These are phyloP conservation scores for Myriosclerotinia curreyana DNA, from an alignment of 2,329 filamentous ascomycete genomes.

Conservation along the genomic window DNA sequence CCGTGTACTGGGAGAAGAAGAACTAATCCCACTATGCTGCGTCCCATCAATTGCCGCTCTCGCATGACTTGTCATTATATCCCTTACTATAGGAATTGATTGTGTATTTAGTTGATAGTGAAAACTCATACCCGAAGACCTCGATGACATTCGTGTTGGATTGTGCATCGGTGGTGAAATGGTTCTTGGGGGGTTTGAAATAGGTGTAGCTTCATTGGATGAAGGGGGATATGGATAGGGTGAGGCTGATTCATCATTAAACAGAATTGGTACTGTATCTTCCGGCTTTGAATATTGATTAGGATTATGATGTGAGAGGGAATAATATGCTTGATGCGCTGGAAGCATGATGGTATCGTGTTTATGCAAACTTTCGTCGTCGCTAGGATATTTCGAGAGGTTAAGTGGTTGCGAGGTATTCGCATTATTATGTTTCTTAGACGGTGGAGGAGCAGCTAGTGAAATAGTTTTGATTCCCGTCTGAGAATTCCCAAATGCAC, in stretches of 20 bases:
- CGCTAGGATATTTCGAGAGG: slow-evolving; percentile 7
- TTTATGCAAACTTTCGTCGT: slow-evolving; percentile 7
- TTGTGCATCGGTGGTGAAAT: neutral
- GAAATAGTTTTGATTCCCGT: slow-evolving; percentile 5
- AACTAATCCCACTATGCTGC: slow-evolving; percentile 7
- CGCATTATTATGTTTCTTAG: neutral
- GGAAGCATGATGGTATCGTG: neutral
- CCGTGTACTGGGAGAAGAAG: neutral
- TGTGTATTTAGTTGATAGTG: neutral
- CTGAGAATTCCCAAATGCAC: slow-evolving; percentile 7
- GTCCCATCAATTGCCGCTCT: slow-evolving; percentile 4
- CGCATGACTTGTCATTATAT: slow-evolving; percentile 3
- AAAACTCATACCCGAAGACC: neutral
- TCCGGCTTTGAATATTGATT: neutral
- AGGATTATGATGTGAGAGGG: neutral
- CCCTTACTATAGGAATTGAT: neutral
- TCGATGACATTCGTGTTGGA: neutral
- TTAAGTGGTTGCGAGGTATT: neutral
- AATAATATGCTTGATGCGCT: slow-evolving; percentile 12
- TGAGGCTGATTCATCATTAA: neutral
- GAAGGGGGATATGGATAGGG: neutral
- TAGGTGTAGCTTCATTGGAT: neutral
- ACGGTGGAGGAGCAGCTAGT: neutral
- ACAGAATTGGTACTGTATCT: neutral
- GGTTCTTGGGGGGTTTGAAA: neutral